phyloP scores from a whole-genome alignment of 2,329 filamentous ascomycete genomes.

The Aureobasidium sp. region DNA sequence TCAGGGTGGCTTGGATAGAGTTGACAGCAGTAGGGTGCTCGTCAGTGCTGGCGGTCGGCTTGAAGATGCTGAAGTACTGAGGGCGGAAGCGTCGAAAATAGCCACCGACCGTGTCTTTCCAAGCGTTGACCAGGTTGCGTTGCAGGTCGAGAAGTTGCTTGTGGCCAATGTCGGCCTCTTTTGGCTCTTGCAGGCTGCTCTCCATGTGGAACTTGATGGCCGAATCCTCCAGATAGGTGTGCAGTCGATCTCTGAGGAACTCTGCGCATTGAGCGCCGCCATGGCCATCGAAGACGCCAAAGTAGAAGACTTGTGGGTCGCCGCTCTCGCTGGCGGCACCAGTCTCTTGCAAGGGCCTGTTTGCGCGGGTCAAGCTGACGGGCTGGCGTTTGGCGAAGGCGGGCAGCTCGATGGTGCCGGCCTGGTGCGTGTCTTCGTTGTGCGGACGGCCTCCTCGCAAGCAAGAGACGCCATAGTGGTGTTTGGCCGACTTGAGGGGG shows the following conservation, averaged over 20 bases:
- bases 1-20: slow-evolving; percentile 70
- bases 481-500: slow-evolving; percentile 85
- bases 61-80: slow-evolving; percentile 52
- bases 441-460: slow-evolving; percentile 76
- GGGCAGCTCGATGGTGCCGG: slow-evolving; percentile 85
- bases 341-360: slow-evolving; percentile 22
- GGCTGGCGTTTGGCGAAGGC: slow-evolving; percentile 84
- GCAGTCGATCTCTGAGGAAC: slow-evolving; percentile 76
- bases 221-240: slow-evolving; percentile 80
- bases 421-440: slow-evolving; percentile 92
- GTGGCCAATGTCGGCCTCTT: slow-evolving; percentile 14
- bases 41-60: slow-evolving; percentile 26
- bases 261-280: slow-evolving; percentile 83
- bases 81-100: slow-evolving; percentile 92
- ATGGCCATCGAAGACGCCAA: slow-evolving; percentile 93
- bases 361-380: slow-evolving; percentile 47
- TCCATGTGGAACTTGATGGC: slow-evolving; percentile 68
- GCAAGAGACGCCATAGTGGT: slow-evolving; percentile 80
- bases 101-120: slow-evolving; percentile 79
- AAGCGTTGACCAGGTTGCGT: slow-evolving; percentile 63
- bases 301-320: slow-evolving; percentile 96
- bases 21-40: slow-evolving; percentile 22
- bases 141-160: slow-evolving; percentile 57
- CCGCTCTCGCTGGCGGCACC: slow-evolving; percentile 67
- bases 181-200: slow-evolving; percentile 58